A percentile compares a stretch with the other conserved stretches of the same genome.
Evolutionary conservation across 2,329 filamentous ascomycete species (phyloP).

Genomic region (Fusarium staphyleae): DNA sequence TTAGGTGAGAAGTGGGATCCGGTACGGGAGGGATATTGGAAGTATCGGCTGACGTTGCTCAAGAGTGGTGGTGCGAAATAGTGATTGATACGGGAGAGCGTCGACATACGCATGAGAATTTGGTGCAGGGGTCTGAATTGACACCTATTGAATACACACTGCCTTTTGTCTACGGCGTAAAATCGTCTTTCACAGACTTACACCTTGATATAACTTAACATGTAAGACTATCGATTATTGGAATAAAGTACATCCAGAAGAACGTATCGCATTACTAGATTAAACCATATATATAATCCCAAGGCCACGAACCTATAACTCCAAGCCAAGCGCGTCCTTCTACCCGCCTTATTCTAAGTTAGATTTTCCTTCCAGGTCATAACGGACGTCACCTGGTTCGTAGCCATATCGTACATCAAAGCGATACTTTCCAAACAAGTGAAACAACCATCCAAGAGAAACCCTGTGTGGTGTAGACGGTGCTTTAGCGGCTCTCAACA

Average conservation of each 20-base stretch:
- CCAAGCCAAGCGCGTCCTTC: conserved; percentile 31
- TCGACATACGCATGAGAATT: background rate
- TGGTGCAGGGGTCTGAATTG: background rate
- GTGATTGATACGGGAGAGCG: background rate
- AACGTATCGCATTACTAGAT: conserved; percentile 39
- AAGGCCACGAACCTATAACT: conserved; percentile 18
- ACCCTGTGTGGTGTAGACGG: conserved; percentile 1
- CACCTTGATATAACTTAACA: background rate
- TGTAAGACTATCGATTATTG: background rate
- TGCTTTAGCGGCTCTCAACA: conserved; percentile 56
- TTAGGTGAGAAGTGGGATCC: conserved; percentile 89
- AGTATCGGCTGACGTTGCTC: conserved; percentile 57
- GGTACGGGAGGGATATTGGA: conserved; percentile 91
- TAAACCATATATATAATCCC: conserved; percentile 39
- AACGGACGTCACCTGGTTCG: conserved; percentile 35
- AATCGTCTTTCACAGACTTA: background rate
- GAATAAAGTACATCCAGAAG: conserved; percentile 11
- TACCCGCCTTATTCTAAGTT: conserved; percentile 21
- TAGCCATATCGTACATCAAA: conserved; percentile 33
- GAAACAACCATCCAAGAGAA: conserved; percentile 5
- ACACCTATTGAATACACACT: background rate
- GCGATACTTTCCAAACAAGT: conserved; percentile 8
- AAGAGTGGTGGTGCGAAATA: conserved; percentile 18
- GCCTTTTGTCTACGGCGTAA: background rate
- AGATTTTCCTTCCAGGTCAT: conserved; percentile 28